Evolutionary conservation across 176 grass and related monocot species (phyloP), one percentile per base, ranked within the genome.

Genomic region (Metroxylon sagu): DNA sequence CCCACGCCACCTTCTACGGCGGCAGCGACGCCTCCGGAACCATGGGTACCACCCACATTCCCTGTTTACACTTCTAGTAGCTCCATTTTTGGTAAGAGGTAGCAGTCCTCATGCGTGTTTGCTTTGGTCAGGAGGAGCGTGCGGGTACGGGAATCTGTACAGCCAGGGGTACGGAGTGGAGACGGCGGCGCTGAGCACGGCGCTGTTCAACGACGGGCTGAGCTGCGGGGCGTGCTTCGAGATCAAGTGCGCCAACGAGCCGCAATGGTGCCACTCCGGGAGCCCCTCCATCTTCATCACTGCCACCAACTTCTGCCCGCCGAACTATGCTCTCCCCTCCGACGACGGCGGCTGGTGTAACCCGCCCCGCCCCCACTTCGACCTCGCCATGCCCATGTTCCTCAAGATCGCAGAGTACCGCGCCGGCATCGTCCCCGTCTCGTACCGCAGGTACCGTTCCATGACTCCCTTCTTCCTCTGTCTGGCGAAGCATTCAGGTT

Each of bases 1-100:
- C 68, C 23, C 68, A 71, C 68, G 68, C 68, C 56, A 71, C 68
- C 16, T 71, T 71, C 43, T 71, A 71, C 68, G 68, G 68, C 25
- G 68, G 68, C 43, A 59, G 55, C 56, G 68, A 71, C 16, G 68
- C 68, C 23, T 71, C 68, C 35, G 68, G 68, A 39, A 71, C 68
- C 56, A 71, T 71, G 68, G 68, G 68, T 71, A 12, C 35, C 8
- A 58, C 55, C 49, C 25, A 5, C 15, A 19, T 29, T 39, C 7
- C 26, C 35, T 6, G 8, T 43, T 43, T 14, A 43, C 14, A 2
- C 2, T 43, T 43, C 35, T 10, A 43, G 10, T 14, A 43, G 35
- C 35, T 43, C 35, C 35, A 43, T 43, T 43, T 2, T 14, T 43
- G 2, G 10, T 10, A 43, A 14, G 35, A 10, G 3, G 17, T 52